These are phyloP conservation scores for Xylariaceae sp. DNA, from an alignment of 2,329 filamentous ascomycete genomes.

Conservation along the genomic window DNA sequence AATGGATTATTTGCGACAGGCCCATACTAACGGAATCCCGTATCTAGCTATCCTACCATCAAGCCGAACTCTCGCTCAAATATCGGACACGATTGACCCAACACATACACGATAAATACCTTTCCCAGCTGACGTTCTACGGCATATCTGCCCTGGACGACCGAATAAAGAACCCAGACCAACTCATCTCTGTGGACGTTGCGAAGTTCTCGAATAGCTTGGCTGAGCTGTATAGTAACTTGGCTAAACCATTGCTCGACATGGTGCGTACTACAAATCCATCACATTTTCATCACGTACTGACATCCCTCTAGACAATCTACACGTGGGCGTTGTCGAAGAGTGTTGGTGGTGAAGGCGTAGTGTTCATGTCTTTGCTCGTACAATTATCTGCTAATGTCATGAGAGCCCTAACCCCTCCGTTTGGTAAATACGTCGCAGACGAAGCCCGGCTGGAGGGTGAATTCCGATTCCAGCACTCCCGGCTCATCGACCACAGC, in stretches of 20 bases:
- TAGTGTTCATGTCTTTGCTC: constrained; percentile 90
- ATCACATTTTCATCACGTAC: constrained; percentile 5
- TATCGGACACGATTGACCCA: constrained; percentile 93
- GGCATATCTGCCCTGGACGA: constrained; percentile 92
- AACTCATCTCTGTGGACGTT: constrained; percentile 94
- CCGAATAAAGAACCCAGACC: constrained; percentile 96
- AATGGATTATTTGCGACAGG: neutral
- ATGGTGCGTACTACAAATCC: constrained; percentile 52
- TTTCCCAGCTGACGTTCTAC: constrained; percentile 97
- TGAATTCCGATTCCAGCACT: constrained; percentile 94
- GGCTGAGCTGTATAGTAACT: constrained; percentile 90
- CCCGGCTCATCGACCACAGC: constrained; percentile 87
- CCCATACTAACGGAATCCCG: constrained; percentile 1
- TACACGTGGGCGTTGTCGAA: constrained; percentile 93
- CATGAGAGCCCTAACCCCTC: constrained; percentile 91
- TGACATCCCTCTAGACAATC: constrained; percentile 53
- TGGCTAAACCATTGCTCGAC: constrained; percentile 90
- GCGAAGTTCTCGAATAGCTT: constrained; percentile 93
- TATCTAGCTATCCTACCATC: constrained; percentile 81
- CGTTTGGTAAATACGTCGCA: constrained; percentile 95
- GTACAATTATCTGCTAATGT: constrained; percentile 89
- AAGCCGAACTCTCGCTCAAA: constrained; percentile 86
- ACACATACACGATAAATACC: constrained; percentile 89
- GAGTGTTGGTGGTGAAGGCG: constrained; percentile 90
- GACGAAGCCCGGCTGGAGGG: constrained; percentile 93